Conservation (phyloP, 148 eudicot genomes). For the Rheum nobile region DNA sequence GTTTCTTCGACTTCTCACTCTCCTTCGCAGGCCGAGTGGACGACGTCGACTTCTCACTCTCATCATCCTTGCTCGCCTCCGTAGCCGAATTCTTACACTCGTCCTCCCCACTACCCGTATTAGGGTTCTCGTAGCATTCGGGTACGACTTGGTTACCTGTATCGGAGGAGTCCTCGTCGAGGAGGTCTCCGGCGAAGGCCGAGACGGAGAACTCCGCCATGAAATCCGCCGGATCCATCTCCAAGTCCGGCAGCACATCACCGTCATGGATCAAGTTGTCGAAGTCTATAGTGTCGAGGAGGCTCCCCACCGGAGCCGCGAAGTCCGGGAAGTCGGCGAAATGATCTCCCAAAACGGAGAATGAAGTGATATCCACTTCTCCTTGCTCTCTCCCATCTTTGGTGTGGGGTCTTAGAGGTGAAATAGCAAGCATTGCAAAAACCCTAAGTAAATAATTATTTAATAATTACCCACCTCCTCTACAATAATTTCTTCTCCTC, state of each 20-base stretch:
- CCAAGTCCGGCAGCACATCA: conserved; percentile 21
- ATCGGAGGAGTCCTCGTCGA: background rate
- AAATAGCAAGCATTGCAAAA: conserved; percentile 34
- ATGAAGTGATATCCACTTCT: conserved; percentile 13
- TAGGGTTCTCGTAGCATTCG: background rate
- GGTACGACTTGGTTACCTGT: conserved; percentile 3
- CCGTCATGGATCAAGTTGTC: conserved; percentile 44
- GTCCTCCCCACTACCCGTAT: background rate
- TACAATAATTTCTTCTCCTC: background rate
- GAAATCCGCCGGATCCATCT: conserved; percentile 24
- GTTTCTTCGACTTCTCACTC: conserved; percentile 5
- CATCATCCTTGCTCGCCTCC: background rate
- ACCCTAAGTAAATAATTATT: background rate
- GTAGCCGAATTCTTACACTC: background rate
- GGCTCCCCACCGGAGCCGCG: background rate
- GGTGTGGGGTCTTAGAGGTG: conserved; percentile 20
- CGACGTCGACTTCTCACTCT: conserved; percentile 12
- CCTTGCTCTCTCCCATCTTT: conserved; percentile 24
- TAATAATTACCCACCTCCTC: background rate
- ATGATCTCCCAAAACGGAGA: background rate
- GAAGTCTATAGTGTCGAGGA: conserved; percentile 33
- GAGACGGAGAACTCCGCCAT: conserved; percentile 12
- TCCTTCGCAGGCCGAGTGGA: background rate
- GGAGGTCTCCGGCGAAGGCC: conserved; percentile 7
- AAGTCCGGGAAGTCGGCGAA: conserved; percentile 27